phyloP scores from a whole-genome alignment of 257 asterid genomes.

The Penstemon newberryi region DNA sequence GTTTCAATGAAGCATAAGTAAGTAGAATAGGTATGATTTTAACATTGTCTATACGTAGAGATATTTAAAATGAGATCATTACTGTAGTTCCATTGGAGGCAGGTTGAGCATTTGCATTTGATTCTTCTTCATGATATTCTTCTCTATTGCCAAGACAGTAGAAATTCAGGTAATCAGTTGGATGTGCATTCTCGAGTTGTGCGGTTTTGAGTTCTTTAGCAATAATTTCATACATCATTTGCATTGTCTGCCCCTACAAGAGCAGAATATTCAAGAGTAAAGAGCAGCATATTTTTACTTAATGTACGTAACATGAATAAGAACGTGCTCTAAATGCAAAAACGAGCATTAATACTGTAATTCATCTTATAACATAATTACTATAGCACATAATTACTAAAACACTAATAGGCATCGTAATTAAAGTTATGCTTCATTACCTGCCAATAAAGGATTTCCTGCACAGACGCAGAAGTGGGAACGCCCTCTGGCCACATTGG shows the following conservation, averaged over 20 bases:
- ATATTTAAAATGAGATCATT: conserved; percentile 4
- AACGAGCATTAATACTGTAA: no score
- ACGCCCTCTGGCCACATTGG: conserved; percentile 99
- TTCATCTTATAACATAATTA: conserved; percentile 26
- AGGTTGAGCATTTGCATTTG: conserved; percentile 24
- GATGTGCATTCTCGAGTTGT: conserved; percentile 38
- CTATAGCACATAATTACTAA: conserved; percentile 48
- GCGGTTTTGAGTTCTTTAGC: conserved; percentile 44
- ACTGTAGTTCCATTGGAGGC: conserved; percentile 41
- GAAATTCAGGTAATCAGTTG: conserved; percentile 58
- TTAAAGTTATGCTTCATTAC: conserved; percentile 32
- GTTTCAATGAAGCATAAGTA: not conserved
- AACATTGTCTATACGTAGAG: no score
- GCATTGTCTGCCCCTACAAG: conserved; percentile 68
- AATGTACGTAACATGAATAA: no score
- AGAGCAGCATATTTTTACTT: not conserved
- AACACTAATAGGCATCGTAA: not conserved
- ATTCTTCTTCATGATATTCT: conserved; percentile 23
- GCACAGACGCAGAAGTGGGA: conserved; percentile 83
- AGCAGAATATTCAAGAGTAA: conserved; percentile 8
- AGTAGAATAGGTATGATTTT: no score
- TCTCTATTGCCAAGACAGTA: conserved; percentile 69
- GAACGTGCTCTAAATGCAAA: no score
- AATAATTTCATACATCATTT: conserved; percentile 59
- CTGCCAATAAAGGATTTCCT: conserved; percentile 96